Evolutionary conservation across 345 rosid species (phyloP), one percentile per base, ranked within the genome.

Genomic region (Kandelia obovata): DNA sequence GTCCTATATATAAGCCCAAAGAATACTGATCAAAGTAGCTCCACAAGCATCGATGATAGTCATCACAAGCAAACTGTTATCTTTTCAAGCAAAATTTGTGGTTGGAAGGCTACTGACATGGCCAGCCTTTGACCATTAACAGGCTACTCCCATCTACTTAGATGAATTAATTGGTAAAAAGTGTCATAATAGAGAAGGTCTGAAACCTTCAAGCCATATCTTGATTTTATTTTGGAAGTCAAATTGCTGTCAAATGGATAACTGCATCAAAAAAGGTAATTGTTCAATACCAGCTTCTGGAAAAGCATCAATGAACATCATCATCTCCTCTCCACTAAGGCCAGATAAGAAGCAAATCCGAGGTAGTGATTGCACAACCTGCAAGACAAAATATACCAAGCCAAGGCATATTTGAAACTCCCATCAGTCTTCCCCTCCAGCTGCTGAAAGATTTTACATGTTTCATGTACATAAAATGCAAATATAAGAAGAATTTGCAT

Each of bases 231-330:
- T 43, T 13, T 9, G 4, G 49, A 43, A 43, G 49, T 43, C 19
- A 15, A 59, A 59, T 27, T n/a, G 9, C 35, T 61, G 64, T 43
- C 67, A 27, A 16, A 64, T 47, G 26, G 20, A 39, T 43, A 68
- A 5, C 28, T 34, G 56, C 65, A 7, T 61, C 28, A 37, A 20
- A 32, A 31, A 23, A 6, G 32, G 39, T 16, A 31, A 51, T 0
- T 23, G 31, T 35, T 16, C 62, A 4, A 53, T 91, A 89, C 96
- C 96, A 8, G 86, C 64, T 72, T 93, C 97, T 8, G 89, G 87
- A 66, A 89, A 93, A 66, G 94, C 90, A 74, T 91, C 94, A 25
- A 91, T 88, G 78, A 93, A 88, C 98, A 93, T 93, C 88, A 86
- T 89, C 88, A 84, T 88, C 82, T 93, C 98, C 77, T 93, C 98